Percentiles rank a stretch among this genome's conserved stretches.
phyloP scores from a whole-genome alignment of 1,139 yeast genomes.

The Taiozyma sp. region DNA sequence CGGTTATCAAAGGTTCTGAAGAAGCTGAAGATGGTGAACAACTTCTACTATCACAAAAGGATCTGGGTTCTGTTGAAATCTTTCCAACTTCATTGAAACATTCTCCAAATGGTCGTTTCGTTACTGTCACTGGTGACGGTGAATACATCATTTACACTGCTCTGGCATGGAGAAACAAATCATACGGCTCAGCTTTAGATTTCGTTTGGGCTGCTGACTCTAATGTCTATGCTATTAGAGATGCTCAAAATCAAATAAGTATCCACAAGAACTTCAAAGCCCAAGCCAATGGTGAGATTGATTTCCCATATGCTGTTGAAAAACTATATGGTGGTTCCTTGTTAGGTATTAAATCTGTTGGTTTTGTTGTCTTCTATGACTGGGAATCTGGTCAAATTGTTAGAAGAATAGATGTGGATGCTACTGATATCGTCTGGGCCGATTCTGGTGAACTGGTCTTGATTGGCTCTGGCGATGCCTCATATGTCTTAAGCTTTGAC shows the following conservation, averaged over 20 bases:
- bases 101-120: conserved; percentile 97
- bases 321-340: conserved; percentile 84
- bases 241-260: conserved; percentile 58
- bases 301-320: conserved; percentile 70
- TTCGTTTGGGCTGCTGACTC: conserved; percentile 96
- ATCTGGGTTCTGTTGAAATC: conserved; percentile 86
- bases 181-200: conserved; percentile 86
- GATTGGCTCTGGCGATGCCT: conserved; percentile 67
- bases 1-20: conserved; percentile 70
- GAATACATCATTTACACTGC: conserved; percentile 96
- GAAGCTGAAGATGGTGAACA: conserved; percentile 79
- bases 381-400: conserved; percentile 89
- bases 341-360: conserved; percentile 76
- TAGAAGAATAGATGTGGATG: conserved; percentile 79
- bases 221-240: conserved; percentile 80
- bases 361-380: conserved; percentile 83
- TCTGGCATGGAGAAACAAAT: conserved; percentile 95
- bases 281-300: conserved; percentile 55
- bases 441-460: conserved; percentile 89
- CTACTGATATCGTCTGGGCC: conserved; percentile 84
- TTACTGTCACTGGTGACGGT: conserved; percentile 96
- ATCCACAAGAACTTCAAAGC: conserved; percentile 85
- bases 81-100: conserved; percentile 85
- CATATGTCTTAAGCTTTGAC: conserved; percentile 77
- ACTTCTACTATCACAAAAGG: conserved; percentile 73